Percentiles rank a stretch among this genome's conserved stretches.
Evolutionary conservation across 441 rosid genomes (phyloP).

Genomic region (Lepidium campestre): DNA sequence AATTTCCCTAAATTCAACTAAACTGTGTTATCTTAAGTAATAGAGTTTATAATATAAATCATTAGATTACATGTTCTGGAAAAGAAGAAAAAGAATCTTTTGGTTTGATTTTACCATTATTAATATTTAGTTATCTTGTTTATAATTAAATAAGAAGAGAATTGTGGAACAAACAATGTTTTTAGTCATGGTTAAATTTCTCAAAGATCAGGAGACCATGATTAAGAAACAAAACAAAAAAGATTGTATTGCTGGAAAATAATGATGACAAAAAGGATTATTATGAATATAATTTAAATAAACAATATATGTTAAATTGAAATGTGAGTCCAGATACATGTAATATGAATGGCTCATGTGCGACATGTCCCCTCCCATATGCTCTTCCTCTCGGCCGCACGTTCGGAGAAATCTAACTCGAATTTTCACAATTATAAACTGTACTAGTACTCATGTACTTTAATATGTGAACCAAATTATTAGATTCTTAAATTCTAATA

Average conservation of each 20-base stretch:
- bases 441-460: neutral
- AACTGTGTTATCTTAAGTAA: too few relatives aligned
- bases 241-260: neutral
- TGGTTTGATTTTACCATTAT: neutral
- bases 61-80: neutral
- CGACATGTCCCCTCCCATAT: slow-evolving; percentile 20
- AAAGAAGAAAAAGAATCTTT: neutral
- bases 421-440: neutral
- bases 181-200: neutral
- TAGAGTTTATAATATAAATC: too few relatives aligned
- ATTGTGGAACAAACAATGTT: neutral
- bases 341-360: slow-evolving; percentile 20
- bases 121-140: neutral
- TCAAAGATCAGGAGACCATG: neutral
- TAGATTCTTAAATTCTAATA: neutral
- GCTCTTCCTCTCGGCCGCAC: slow-evolving; percentile 21
- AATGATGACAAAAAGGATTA: neutral
- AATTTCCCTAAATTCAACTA: too few relatives aligned
- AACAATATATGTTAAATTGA: neutral
- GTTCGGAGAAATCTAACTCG: slow-evolving; percentile 17
- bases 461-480: neutral
- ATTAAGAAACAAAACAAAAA: neutral
- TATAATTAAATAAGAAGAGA: neutral
- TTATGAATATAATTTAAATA: neutral
- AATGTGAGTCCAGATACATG: slow-evolving; percentile 16